These are phyloP conservation scores for Cladorrhinum sp. DNA, from an alignment of 2,329 filamentous ascomycete genomes.

Conservation along the genomic window DNA sequence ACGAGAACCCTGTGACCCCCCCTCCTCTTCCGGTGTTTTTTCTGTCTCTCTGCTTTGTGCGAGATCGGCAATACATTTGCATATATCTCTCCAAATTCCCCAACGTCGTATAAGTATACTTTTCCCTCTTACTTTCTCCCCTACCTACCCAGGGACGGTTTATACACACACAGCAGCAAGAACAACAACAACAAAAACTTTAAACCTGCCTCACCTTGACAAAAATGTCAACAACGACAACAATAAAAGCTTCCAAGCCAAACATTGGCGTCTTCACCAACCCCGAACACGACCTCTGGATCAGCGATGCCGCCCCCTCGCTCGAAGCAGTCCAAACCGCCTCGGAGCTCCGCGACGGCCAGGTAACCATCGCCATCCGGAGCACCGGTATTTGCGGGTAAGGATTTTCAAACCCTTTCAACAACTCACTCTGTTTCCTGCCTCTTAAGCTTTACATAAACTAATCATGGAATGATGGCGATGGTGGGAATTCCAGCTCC, in stretches of 20 bases:
- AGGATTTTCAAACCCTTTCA: conserved; percentile 24
- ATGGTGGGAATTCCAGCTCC: too few species aligned
- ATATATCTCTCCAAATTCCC: conserved; percentile 4
- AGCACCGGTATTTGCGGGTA: conserved; percentile 96
- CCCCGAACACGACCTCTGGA: conserved; percentile 86
- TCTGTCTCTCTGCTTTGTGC: too few species aligned
- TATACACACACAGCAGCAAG: too few species aligned
- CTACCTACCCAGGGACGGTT: conserved; percentile 6
- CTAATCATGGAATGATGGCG: too few species aligned
- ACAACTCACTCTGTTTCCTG: too few species aligned
- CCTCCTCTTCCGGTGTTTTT: too few species aligned
- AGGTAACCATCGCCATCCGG: conserved; percentile 85
- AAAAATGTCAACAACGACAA: conserved; percentile 9
- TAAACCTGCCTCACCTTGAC: too few species aligned
- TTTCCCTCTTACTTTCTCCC: not conserved
- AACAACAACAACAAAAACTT: conserved; percentile 15
- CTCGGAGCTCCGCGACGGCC: conserved; percentile 68
- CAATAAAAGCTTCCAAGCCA: conserved; percentile 53
- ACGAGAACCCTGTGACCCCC: too few species aligned
- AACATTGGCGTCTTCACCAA: conserved; percentile 98
- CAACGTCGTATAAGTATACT: too few species aligned
- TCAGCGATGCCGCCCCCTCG: conserved; percentile 72
- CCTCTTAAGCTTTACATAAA: too few species aligned
- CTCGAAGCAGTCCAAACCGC: conserved; percentile 69
- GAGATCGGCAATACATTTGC: not conserved